These are phyloP conservation scores for Rubus parviflorus DNA, from an alignment of 306 rosid genomes.

Conservation along the genomic window DNA sequence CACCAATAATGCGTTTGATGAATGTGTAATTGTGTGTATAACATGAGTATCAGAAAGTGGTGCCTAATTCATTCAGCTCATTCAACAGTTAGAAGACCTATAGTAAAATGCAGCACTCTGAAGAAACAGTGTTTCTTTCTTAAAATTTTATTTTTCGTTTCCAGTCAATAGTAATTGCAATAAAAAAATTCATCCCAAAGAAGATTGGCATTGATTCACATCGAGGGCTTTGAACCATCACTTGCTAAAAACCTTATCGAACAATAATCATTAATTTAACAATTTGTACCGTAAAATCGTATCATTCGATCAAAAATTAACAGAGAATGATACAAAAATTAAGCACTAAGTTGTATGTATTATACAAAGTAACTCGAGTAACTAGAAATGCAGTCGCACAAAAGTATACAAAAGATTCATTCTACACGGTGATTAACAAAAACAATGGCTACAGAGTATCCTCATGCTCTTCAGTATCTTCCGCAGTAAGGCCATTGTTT, in stretches of 20 bases:
- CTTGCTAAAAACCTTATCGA: not conserved
- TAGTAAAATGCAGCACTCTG: no score
- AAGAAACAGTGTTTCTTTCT: no score
- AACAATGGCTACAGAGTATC: constrained; percentile 44
- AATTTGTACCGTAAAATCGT: not conserved
- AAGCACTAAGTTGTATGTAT: not conserved
- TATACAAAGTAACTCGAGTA: not conserved
- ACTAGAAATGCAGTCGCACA: not conserved
- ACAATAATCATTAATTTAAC: not conserved
- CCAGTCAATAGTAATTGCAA: not conserved
- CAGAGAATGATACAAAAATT: no score
- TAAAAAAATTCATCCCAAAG: not conserved
- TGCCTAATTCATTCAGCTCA: no score
- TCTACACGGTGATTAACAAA: constrained; percentile 19
- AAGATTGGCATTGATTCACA: not conserved
- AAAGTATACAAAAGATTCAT: not conserved
- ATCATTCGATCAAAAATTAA: not conserved
- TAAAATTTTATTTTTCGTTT: not conserved
- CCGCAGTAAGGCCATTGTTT: constrained; percentile 45
- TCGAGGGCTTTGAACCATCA: not conserved
- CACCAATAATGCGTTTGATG: not conserved
- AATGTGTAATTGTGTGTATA: no score
- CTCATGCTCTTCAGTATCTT: constrained; percentile 48
- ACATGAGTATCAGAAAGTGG: no score
- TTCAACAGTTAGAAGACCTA: not conserved